Evolutionary conservation across 2,329 filamentous ascomycete genomes (phyloP).

Genomic region (Xylariaceae sp.): DNA sequence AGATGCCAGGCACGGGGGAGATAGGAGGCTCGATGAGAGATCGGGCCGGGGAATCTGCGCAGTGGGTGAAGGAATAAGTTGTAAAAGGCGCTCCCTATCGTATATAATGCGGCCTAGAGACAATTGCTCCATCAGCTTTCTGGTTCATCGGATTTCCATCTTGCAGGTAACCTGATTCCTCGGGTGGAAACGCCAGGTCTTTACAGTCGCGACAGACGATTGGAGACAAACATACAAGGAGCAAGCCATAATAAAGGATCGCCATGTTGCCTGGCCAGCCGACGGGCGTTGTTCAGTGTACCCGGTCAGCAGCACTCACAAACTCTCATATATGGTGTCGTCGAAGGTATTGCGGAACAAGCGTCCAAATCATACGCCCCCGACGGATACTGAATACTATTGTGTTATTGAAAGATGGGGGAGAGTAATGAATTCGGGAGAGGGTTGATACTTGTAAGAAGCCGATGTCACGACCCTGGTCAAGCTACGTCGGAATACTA

Average conservation of each 20-base stretch:
- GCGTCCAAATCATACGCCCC: neutral
- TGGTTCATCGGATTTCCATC: neutral
- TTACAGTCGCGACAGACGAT: neutral
- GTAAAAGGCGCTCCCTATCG: conserved; percentile 24
- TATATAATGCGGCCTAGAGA: conserved; percentile 20
- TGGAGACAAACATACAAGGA: conserved; percentile 6
- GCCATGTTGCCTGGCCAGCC: conserved; percentile 18
- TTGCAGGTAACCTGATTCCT: too few species aligned
- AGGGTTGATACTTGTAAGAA: conserved; percentile 16
- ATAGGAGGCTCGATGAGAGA: conserved; percentile 26
- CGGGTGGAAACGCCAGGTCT: neutral
- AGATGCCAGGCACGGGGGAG: conserved; percentile 26
- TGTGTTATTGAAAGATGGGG: neutral
- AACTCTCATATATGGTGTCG: neutral
- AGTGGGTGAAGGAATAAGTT: conserved; percentile 32
- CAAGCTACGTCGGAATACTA: conserved; percentile 16
- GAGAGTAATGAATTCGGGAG: conserved; percentile 1
- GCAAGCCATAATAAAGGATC: conserved; percentile 16
- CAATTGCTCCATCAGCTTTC: conserved; percentile 11
- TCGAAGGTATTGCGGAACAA: neutral
- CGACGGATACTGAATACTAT: neutral
- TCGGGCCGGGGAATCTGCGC: conserved; percentile 28
- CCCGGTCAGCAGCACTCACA: conserved; percentile 2
- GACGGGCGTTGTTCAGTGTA: conserved; percentile 9
- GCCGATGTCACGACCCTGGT: conserved; percentile 3